phyloP scores from a whole-genome alignment of 208 protist genomes.

The Naegleria fowleri region DNA sequence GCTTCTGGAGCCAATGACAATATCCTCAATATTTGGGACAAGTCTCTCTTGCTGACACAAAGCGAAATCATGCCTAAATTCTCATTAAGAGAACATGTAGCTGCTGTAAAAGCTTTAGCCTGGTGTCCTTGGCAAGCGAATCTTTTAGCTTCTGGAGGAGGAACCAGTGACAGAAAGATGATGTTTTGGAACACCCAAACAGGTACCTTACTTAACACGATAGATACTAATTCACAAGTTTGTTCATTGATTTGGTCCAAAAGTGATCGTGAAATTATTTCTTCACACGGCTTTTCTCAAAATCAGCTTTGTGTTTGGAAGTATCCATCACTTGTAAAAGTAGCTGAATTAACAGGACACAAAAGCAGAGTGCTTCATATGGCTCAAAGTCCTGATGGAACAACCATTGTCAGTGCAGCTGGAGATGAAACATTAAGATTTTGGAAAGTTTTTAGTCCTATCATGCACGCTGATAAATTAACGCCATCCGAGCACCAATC shows the following conservation, averaged over 20 bases:
- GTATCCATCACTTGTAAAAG: conserved; percentile 92
- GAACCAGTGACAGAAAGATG: conserved; percentile 92
- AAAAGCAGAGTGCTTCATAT: conserved; percentile 94
- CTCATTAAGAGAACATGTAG: conserved; percentile 80
- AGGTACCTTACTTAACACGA: conserved; percentile 72
- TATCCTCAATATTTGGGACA: conserved; percentile 90
- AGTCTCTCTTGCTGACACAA: conserved; percentile 37
- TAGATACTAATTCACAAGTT: conserved; percentile 94
- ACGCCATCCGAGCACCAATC: not conserved
- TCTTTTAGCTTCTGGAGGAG: conserved; percentile 93
- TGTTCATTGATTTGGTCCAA: conserved; percentile 91
- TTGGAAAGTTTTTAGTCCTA: conserved; percentile 19
- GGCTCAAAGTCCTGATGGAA: conserved; percentile 89
- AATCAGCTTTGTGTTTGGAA: conserved; percentile 98
- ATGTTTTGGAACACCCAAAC: conserved; percentile 95
- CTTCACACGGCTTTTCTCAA: conserved; percentile 93
- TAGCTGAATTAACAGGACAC: conserved; percentile 95
- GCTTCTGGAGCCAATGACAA: conserved; percentile 98
- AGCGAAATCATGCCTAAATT: conserved; percentile 54
- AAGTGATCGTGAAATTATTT: conserved; percentile 91
- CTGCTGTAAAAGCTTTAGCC: conserved; percentile 96
- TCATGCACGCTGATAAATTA: not conserved
- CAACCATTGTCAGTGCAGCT: conserved; percentile 91
- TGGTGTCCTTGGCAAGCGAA: conserved; percentile 92
- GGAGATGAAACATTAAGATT: conserved; percentile 96